These are phyloP conservation scores for Sparassis latifolia DNA, from an alignment of 1,284 basidiomycete species.

Conservation along the genomic window DNA sequence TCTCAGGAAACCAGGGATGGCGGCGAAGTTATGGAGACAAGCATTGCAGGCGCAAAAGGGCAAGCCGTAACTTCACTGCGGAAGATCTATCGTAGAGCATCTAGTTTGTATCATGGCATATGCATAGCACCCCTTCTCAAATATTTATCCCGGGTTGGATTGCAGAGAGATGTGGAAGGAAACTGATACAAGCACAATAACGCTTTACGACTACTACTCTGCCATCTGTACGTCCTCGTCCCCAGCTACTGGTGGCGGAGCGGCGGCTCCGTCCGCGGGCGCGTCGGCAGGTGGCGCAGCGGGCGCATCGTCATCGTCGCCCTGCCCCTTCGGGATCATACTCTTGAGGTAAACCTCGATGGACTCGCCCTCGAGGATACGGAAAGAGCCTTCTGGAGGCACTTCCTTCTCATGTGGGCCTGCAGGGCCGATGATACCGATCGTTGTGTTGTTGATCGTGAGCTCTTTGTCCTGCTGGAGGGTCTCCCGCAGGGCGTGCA, in stretches of 20 bases:
- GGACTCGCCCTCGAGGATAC: slow-evolving; percentile 73
- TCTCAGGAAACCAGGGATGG: slow-evolving; percentile 65
- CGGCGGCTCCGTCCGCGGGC: slow-evolving; percentile 16
- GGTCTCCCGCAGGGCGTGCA: slow-evolving; percentile 90
- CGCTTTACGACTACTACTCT: slow-evolving; percentile 32
- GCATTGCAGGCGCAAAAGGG: slow-evolving; percentile 16
- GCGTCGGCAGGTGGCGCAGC: slow-evolving; percentile 29
- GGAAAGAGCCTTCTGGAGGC: slow-evolving; percentile 54
- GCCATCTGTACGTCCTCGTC: slow-evolving; percentile 81
- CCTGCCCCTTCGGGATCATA: slow-evolving; percentile 60
- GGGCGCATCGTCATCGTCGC: slow-evolving; percentile 23
- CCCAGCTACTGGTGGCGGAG: slow-evolving; percentile 27
- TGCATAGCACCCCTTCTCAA: slow-evolving; percentile 3
- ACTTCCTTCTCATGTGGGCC: slow-evolving; percentile 51
- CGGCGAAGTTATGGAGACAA: slow-evolving; percentile 60
- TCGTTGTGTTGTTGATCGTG: slow-evolving; percentile 85
- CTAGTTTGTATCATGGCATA: neutral
- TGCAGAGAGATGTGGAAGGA: slow-evolving; percentile 10
- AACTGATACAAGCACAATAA: slow-evolving; percentile 12
- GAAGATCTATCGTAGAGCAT: slow-evolving; percentile 4
- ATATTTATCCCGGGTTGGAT: slow-evolving; percentile 4
- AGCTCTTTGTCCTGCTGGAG: slow-evolving; percentile 97
- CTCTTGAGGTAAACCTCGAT: slow-evolving; percentile 67
- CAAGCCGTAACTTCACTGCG: neutral
- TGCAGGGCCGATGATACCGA: slow-evolving; percentile 81